Base-by-base conservation (phyloP, 345 rosid genomes). In the Carallia brachiata region DNA sequence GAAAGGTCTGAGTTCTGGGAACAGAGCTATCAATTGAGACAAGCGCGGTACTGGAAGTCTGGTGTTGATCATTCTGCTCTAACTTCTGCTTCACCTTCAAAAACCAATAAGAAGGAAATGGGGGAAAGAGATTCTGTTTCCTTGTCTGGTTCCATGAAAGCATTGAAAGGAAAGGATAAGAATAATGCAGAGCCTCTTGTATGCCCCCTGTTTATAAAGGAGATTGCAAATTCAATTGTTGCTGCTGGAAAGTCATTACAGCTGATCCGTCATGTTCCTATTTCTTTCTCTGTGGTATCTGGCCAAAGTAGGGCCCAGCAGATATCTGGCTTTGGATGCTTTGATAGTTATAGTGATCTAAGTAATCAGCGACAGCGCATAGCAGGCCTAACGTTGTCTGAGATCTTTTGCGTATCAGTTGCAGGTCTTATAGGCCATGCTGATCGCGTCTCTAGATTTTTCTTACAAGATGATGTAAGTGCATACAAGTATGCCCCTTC, bases 191-290 rank as follows among this genome's bases (percentile, higher is more conserved):
- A 77, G 47, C 68, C 70, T 81, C 78, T 79, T 62, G 61, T 76
- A 57, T 95, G 90, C 69, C 99, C 99, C 70, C 69, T 84, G 69
- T 90, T 90, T 82, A 70, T 96, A 17, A 88, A 83, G 84, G 93
- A 87, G 83, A 84, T 83, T 57, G 85, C 87, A 64, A 85, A 83
- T 72, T 87, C 98, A 47, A 86, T 92, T 80, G 84, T 96, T 74
- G 90, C 97, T 72, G 99, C 97, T 34, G 99, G 99, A 69, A 96
- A 96, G 81, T 96, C 99, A 36, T 79, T 90, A 83, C 98, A 92
- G 82, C 84, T 96, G 79, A 87, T 90, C 65, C 85, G 82, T 52
- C 96, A 88, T 77, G 76, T 86, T 75, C 85, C 87, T 71, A 66
- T 79, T 67, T 73, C 86, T 65, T 80, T 70, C 60, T 72, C 79